phyloP scores from a whole-genome alignment of 228 moss, liverwort and hornwort species.

The Sphagnum fallax region DNA sequence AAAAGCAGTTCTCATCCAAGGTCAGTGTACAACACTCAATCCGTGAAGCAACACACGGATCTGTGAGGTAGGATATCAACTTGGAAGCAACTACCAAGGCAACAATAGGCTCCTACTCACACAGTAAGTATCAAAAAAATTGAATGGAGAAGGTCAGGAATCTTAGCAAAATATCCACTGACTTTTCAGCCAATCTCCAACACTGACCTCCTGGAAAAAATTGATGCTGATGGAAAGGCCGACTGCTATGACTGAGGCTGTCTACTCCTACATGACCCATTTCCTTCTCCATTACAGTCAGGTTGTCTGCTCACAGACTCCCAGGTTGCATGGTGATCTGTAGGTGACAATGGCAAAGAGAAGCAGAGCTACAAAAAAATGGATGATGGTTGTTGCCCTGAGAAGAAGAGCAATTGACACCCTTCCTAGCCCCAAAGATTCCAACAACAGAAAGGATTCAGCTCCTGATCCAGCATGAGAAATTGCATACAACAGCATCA shows the following conservation, averaged over 20 bases:
- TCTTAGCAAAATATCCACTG: too few relatives aligned
- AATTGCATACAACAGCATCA: too few relatives aligned
- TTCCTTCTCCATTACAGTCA: conserved; percentile 22
- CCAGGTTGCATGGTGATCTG: conserved; percentile 1
- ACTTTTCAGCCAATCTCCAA: not conserved
- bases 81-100: not conserved
- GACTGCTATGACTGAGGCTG: conserved; percentile 18
- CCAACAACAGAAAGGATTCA: too few relatives aligned
- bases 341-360: too few relatives aligned
- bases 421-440: too few relatives aligned
- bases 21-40: not conserved
- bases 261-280: conserved; percentile 23
- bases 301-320: conserved; percentile 12
- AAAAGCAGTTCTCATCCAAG: not conserved
- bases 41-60: not conserved
- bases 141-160: too few relatives aligned
- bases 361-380: too few relatives aligned
- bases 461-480: too few relatives aligned
- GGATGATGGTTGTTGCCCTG: too few relatives aligned
- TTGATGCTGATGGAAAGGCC: conserved; percentile 38
- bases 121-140: too few relatives aligned
- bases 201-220: conserved; percentile 42
- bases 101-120: not conserved
- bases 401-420: too few relatives aligned
- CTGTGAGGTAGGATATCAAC: not conserved